These are phyloP conservation scores for Astragalus membranaceus DNA, from an alignment of 306 rosid species.

Conservation along the genomic window DNA sequence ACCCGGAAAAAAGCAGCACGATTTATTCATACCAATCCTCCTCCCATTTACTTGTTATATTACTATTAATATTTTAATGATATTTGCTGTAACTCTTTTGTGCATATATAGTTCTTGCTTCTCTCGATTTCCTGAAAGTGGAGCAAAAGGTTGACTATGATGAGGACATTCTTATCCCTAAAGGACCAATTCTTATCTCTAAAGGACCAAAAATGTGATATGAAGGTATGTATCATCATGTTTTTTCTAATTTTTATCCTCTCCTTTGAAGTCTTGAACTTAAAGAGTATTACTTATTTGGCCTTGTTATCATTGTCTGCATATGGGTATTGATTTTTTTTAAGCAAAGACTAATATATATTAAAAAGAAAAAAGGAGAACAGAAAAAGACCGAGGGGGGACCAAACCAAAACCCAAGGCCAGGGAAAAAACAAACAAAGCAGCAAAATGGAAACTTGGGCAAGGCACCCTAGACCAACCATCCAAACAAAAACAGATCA, in stretches of 20 bases:
- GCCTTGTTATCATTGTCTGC: neutral
- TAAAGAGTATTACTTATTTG: neutral
- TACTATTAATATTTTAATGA: neutral
- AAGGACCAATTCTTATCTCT: conserved; percentile 62
- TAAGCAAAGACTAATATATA: too few species aligned
- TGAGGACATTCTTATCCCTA: conserved; percentile 59
- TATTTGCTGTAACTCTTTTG: neutral
- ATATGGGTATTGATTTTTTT: too few species aligned
- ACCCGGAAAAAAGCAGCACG: conserved; percentile 57
- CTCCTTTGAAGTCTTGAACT: neutral
- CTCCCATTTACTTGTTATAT: neutral
- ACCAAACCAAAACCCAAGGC: too few species aligned
- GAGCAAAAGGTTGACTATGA: conserved; percentile 48
- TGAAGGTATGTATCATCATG: conserved; percentile 17
- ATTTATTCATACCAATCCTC: neutral
- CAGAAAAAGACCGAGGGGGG: too few species aligned
- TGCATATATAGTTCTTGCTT: conserved; percentile 57
- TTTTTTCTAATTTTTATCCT: conserved; percentile 2
- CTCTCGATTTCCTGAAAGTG: conserved; percentile 47
- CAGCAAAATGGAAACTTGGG: too few species aligned
- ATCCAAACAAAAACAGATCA: too few species aligned
- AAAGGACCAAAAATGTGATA: conserved; percentile 70
- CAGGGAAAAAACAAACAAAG: too few species aligned
- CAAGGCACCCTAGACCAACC: too few species aligned
- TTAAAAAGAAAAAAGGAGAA: too few species aligned